Evolutionary conservation across 106 monocot genomes (phyloP).

Genomic region (Dendrobium chrysotoxum): DNA sequence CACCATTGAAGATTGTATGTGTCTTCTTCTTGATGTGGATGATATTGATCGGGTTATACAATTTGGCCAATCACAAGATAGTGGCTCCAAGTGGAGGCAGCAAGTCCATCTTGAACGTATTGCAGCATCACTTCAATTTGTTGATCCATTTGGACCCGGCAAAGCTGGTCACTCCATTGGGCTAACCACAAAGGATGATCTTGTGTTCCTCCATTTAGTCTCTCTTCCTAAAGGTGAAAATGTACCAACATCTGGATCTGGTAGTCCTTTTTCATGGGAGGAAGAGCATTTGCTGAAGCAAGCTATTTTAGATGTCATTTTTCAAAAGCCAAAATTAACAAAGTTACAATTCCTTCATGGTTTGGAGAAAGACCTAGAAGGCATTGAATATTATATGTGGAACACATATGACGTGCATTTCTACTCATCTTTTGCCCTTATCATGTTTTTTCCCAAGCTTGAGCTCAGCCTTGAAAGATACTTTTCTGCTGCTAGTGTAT

Average conservation of each 20-base stretch:
- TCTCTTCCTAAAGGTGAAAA: slow-evolving; percentile 88
- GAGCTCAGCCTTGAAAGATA: no score
- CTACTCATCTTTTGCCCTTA: no score
- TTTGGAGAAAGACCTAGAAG: slow-evolving; percentile 69
- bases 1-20: slow-evolving; percentile 76
- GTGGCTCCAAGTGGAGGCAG: slow-evolving; percentile 38
- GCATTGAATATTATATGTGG: no score
- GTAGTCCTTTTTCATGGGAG: slow-evolving; percentile 92
- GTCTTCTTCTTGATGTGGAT: slow-evolving; percentile 84
- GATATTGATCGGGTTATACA: slow-evolving; percentile 76
- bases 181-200: slow-evolving; percentile 65
- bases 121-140: slow-evolving; percentile 84
- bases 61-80: slow-evolving; percentile 52
- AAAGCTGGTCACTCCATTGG: slow-evolving; percentile 47
- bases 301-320: slow-evolving; percentile 66
- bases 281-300: slow-evolving; percentile 90
- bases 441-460: no score
- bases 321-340: slow-evolving; percentile 37
- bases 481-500: slow-evolving; percentile 38
- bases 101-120: slow-evolving; percentile 73
- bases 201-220: slow-evolving; percentile 68
- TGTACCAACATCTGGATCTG: slow-evolving; percentile 62
- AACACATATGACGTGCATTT: no score
- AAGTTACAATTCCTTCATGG: slow-evolving; percentile 75
- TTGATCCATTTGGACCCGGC: slow-evolving; percentile 61